A percentile compares a stretch with the other conserved stretches of the same genome.
phyloP scores from a whole-genome alignment of 1,139 yeast species.

The Pichia kudriavzevii region DNA sequence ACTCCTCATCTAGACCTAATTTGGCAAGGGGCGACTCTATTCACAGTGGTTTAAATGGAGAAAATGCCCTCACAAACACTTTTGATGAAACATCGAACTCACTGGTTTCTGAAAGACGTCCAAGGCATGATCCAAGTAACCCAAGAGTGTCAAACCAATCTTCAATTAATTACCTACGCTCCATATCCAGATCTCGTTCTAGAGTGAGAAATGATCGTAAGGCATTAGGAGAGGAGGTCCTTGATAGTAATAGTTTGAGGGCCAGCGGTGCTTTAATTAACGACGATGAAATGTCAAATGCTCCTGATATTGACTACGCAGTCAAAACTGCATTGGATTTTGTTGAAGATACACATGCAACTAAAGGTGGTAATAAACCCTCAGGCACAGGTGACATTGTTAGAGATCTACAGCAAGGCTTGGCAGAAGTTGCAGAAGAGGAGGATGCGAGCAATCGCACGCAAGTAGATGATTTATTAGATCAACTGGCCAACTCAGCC shows the following conservation, averaged over 20 bases:
- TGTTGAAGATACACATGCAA: conserved; percentile 21
- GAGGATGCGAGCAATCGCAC: conserved; percentile 18
- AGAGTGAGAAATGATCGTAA: conserved; percentile 31
- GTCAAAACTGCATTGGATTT: conserved; percentile 29
- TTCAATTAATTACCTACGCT: conserved; percentile 41
- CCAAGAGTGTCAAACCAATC: conserved; percentile 21
- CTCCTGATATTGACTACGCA: conserved; percentile 29
- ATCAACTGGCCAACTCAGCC: conserved; percentile 15
- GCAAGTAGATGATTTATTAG: conserved; percentile 12
- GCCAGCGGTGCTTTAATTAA: conserved; percentile 33
- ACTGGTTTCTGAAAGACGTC: conserved; percentile 24
- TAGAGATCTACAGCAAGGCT: conserved; percentile 11
- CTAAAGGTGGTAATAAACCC: conserved; percentile 13
- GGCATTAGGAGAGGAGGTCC: conserved; percentile 20
- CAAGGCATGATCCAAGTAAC: conserved; percentile 27
- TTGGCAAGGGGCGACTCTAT: conserved; percentile 63
- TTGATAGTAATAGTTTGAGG: conserved; percentile 25
- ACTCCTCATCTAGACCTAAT: conserved; percentile 38
- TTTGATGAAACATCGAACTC: conserved; percentile 7
- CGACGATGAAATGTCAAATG: conserved; percentile 27
- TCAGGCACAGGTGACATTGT: conserved; percentile 26
- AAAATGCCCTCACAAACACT: conserved; percentile 12
- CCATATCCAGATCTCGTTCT: conserved; percentile 57
- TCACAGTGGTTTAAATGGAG: conserved; percentile 35
- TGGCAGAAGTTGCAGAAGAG: conserved; percentile 19